Base-by-base conservation (phyloP, 2,329 filamentous ascomycete species). In the Phaeosphaeria sp. region DNA sequence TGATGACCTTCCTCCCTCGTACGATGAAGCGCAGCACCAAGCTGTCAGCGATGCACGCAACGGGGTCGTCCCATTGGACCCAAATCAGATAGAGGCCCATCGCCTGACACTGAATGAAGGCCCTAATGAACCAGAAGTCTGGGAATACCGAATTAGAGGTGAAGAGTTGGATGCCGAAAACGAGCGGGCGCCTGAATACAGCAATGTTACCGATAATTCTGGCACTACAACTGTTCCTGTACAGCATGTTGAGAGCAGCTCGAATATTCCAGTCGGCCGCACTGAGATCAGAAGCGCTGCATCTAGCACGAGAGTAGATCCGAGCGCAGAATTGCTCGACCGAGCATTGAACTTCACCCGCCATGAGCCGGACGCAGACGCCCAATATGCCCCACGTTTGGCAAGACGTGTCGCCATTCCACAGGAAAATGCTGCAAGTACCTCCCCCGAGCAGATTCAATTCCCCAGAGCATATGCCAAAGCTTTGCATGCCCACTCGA, bases 1-100 rank as follows among this genome's bases (percentile, higher is more conserved):
- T 49, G 72, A 76, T 49, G 75, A 78, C 50, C 59, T 77, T 3
- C 75, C 75, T 20, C 75, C 75, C 1, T 72, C 73, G 0, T 78
- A 78, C 51, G 72, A 75, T 44, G 70, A 77, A 55, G 75, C 74
- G 6, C 69, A 71, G 25, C 63, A 72, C 17, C 64, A 73, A 50
- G 69, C 70, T 20, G 56, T 73, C 3, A 60, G 65, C 25, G 69
- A 76, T 52, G 67, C 69, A 25, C 66, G 66, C 46, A 65, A 67
- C 42, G 71, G 69, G 17, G 53, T 66, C n/a, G 52, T 67, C 11
- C 62, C 72, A 1, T 50, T 72, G 13, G 65, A 71, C 44, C 67
- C 68, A 5, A 69, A 65, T 30, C 62, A 72, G 47, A 58, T 76
- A 18, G 68, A 74, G 55, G 67, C 66, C 4, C 66, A 68, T 39